Percentiles rank a stretch among this genome's conserved stretches.
Evolutionary conservation across 352 stramenopile species (phyloP).

Genomic region (Phytopythium chamaehyphon): DNA sequence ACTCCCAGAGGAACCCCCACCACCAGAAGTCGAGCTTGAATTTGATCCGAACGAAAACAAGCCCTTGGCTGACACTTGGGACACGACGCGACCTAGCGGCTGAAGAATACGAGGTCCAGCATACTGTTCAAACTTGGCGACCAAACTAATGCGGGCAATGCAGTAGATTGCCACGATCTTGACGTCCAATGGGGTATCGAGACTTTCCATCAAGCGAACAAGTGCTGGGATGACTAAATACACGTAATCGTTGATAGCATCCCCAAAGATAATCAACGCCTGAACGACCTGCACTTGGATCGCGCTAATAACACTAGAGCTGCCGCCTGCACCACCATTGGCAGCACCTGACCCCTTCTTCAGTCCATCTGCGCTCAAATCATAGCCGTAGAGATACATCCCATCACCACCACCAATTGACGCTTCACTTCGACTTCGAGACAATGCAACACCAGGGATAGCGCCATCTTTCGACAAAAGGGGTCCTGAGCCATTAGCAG

Average conservation of each 20-base stretch:
- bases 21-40: slow-evolving; percentile 2
- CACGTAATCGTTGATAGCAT: slow-evolving; percentile 92
- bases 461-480: not conserved
- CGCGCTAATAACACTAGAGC: slow-evolving; percentile 22
- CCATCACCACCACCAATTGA: not conserved
- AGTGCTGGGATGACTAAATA: slow-evolving; percentile 93
- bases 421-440: slow-evolving; percentile 1
- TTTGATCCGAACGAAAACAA: slow-evolving; percentile 43
- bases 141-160: slow-evolving; percentile 54
- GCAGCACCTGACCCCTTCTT: slow-evolving; percentile 3
- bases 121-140: slow-evolving; percentile 79
- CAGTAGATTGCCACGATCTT: slow-evolving; percentile 74
- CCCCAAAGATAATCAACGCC: slow-evolving; percentile 88
- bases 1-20: slow-evolving; percentile 30
- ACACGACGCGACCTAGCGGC: slow-evolving; percentile 62
- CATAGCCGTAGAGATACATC: slow-evolving; percentile 6
- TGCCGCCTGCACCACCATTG: slow-evolving; percentile 11
- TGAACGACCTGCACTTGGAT: slow-evolving; percentile 84
- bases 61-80: slow-evolving; percentile 70
- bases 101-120: slow-evolving; percentile 66
- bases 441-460: not conserved
- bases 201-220: slow-evolving; percentile 90
- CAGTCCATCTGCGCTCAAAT: not conserved
- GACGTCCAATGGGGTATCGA: slow-evolving; percentile 81
- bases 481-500: slow-evolving; percentile 25